Base-by-base conservation (phyloP, 257 asterid species). In the Nicotiana knightiana region DNA sequence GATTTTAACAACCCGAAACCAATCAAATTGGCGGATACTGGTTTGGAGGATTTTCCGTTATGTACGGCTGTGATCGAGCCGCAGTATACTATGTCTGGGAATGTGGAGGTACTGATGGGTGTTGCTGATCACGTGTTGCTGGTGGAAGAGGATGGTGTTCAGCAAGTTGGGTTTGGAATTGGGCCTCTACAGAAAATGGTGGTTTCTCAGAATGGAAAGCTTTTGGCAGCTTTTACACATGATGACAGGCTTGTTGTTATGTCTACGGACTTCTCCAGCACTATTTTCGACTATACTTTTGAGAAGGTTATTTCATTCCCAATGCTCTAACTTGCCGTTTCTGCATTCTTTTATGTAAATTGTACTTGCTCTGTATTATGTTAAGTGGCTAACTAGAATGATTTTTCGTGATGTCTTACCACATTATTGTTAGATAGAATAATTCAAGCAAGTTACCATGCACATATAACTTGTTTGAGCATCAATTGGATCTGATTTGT, bases 41-140 rank as follows among this genome's bases (percentile, higher is more conserved):
- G 85, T 51, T 83, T 94, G 88, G 98, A 93, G 89, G 99, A 92
- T 81, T 87, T 89, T 68, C 98, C 97, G 6, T 90, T 88, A 83
- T 96, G 97, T 92, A 89, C 93, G 94, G 91, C 97, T 17, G 99
- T 96, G 87, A 94, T 96, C 66, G 99, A 96, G 90, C 99, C 98
- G 0, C 97, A 93, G 83, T 91, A 90, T 84, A 94, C 97, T 11
- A 91, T 92, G 89, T 96, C 98, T 0, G 98, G 99, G 10, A 97
- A 96, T 82, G 98, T 96, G 90, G 99, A 96, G 91, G 97, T 96
- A 62, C 80, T 96, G 85, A 85, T 96, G 77, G 97, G 89, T 18
- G 97, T 94, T 51, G 92, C 88, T 67, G 98, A 96, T 85, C 88
- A 86, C 43, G 99, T 96, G 77, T 57, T 96, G 90, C 83, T 93